These are phyloP conservation scores for Danielia oregonensis DNA, from an alignment of 805 yeast genomes.

Conservation along the genomic window DNA sequence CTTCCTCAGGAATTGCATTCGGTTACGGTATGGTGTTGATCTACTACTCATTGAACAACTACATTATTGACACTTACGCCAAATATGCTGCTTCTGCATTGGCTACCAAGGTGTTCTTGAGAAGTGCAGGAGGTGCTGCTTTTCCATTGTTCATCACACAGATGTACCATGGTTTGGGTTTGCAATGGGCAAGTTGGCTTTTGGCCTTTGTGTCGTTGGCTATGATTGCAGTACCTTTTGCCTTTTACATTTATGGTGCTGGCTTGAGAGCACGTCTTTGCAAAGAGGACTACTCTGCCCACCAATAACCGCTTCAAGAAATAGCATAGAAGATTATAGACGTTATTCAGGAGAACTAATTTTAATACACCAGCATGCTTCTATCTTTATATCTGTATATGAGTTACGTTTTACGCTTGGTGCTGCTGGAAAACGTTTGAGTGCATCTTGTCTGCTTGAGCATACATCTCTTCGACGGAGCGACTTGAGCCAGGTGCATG, in stretches of 20 bases:
- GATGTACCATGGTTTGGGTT: conserved; percentile 70
- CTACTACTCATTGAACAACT: conserved; percentile 62
- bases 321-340: too few relatives aligned
- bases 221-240: conserved; percentile 70
- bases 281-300: conserved; percentile 53
- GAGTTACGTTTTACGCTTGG: too few relatives aligned
- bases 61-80: conserved; percentile 87
- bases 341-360: too few relatives aligned
- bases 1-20: conserved; percentile 55
- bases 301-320: not conserved
- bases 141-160: conserved; percentile 79
- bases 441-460: too few relatives aligned
- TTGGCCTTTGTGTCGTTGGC: conserved; percentile 74
- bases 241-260: conserved; percentile 66
- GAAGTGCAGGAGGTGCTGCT: conserved; percentile 85
- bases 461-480: too few relatives aligned
- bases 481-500: too few relatives aligned
- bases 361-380: too few relatives aligned
- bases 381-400: too few relatives aligned
- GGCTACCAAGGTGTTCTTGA: conserved; percentile 75
- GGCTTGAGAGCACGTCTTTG: conserved; percentile 59
- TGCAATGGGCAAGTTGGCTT: conserved; percentile 79
- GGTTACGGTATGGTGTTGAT: conserved; percentile 62
- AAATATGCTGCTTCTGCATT: conserved; percentile 77
- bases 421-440: too few relatives aligned